Evolutionary conservation across 1,139 yeast genomes (phyloP).

Genomic region (Debaryomyces coudertii): DNA sequence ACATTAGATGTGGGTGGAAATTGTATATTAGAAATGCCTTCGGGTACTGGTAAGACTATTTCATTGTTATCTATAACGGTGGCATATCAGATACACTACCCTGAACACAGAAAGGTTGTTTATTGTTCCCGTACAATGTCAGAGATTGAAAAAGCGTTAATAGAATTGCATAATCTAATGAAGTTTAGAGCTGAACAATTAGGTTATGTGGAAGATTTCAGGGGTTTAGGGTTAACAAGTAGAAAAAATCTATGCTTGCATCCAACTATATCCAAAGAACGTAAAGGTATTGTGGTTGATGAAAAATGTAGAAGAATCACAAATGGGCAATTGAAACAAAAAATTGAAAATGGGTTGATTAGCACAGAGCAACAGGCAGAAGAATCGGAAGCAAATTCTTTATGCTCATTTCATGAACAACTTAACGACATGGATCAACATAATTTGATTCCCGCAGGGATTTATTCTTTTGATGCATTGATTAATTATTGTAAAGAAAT

Average conservation of each 20-base stretch:
- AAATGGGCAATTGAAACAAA: constrained; percentile 80
- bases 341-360: constrained; percentile 59
- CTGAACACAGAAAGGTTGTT: constrained; percentile 90
- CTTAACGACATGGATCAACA: constrained; percentile 84
- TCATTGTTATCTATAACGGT: constrained; percentile 87
- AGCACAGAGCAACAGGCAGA: constrained; percentile 54
- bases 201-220: constrained; percentile 82
- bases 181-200: constrained; percentile 78
- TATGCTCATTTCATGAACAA: constrained; percentile 88
- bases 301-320: constrained; percentile 95
- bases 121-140: constrained; percentile 99
- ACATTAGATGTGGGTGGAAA: constrained; percentile 97
- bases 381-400: constrained; percentile 31
- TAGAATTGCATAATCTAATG: constrained; percentile 91
- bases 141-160: constrained; percentile 94
- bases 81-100: constrained; percentile 94
- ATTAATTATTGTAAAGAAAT: constrained; percentile 73
- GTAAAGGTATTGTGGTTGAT: constrained; percentile 93
- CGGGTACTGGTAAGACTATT: constrained; percentile 99
- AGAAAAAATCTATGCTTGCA: constrained; percentile 93
- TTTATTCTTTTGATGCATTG: constrained; percentile 87
- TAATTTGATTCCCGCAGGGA: constrained; percentile 87
- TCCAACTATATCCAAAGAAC: constrained; percentile 83
- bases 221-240: constrained; percentile 92
- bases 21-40: constrained; percentile 97